Conservation (phyloP, 1,284 basidiomycete species). For the Serendipita sp. region DNA sequence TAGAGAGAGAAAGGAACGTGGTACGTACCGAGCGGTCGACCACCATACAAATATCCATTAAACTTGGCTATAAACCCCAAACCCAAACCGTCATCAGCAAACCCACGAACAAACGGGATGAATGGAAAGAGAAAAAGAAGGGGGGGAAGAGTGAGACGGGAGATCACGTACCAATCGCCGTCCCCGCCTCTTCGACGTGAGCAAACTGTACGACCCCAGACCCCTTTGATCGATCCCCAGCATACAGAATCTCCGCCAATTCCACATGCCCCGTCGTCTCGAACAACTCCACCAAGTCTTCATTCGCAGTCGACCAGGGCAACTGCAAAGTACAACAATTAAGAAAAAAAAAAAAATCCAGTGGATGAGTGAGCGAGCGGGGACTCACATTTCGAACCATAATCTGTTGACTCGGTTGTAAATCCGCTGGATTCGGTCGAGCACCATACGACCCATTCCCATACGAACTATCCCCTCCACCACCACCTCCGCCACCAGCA, state of each 20-base stretch:
- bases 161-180: constrained; percentile 59
- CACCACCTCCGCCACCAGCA: constrained; percentile 29
- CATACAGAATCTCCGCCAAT: constrained; percentile 85
- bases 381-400: constrained; percentile 87
- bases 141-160: background rate
- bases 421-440: constrained; percentile 18
- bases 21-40: constrained; percentile 62
- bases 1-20: background rate
- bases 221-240: constrained; percentile 81
- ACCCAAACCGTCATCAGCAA: background rate
- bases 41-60: constrained; percentile 83
- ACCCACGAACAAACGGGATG: background rate
- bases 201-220: constrained; percentile 91
- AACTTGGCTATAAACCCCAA: constrained; percentile 52
- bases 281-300: constrained; percentile 94
- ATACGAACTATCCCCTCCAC: constrained; percentile 17
- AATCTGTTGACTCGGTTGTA: constrained; percentile 86
- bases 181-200: constrained; percentile 79
- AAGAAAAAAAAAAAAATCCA: background rate
- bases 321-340: constrained; percentile 35
- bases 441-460: constrained; percentile 11
- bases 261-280: constrained; percentile 94
- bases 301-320: constrained; percentile 98
- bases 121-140: constrained; percentile 9
- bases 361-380: background rate